Evolutionary conservation across 2,329 filamentous ascomycete genomes (phyloP), one percentile per base, ranked within the genome.

Genomic region (Thyridium curvatum): DNA sequence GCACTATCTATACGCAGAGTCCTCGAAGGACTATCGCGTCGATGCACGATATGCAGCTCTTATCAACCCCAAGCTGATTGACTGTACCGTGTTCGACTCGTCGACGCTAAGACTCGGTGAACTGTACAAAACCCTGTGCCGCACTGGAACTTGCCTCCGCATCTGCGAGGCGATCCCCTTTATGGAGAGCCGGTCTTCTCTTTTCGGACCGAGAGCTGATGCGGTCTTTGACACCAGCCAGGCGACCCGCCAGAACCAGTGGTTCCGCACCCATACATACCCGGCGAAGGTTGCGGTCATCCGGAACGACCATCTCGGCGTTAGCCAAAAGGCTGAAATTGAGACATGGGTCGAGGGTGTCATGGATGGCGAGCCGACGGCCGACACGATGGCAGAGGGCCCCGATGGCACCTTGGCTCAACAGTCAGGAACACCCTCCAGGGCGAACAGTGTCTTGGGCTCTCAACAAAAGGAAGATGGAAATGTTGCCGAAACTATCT

Each of bases 71-170:
- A 37, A 28, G 30, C 46, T 60, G 26, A 41, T 50, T 3, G 46
- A 43, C 1, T 54, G 54, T 12, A 54, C 54, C 15, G 46, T 60
- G 12, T 38, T 59, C 12, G 56, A 60, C 35, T 48, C 49, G 2
- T 29, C 39, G 15, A 42, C 30, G 18, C 41, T n/a, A n/a, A 30
- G 38, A 4, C 14, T 51, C 30, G 35, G 38, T 1, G 41, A 40
- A 2, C 28, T 30, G 2, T 56, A 55, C 34, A 18, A 38, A 12
- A 31, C 29, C 5, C 29, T 56, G 12, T 52, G 53, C 32, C 29
- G 39, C 8, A 38, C 43, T 15, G 50, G 45, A 1, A 48, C 43
- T 3, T 53, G 51, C 7, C 49, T 59, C 5, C 52, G 56, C 1
- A 49, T 56, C 26, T 58, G 54, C 34, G 16, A 31, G 2, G 49